Conservation (phyloP, 1,139 yeast genomes). For the Protomyces arabidopsidicola region DNA sequence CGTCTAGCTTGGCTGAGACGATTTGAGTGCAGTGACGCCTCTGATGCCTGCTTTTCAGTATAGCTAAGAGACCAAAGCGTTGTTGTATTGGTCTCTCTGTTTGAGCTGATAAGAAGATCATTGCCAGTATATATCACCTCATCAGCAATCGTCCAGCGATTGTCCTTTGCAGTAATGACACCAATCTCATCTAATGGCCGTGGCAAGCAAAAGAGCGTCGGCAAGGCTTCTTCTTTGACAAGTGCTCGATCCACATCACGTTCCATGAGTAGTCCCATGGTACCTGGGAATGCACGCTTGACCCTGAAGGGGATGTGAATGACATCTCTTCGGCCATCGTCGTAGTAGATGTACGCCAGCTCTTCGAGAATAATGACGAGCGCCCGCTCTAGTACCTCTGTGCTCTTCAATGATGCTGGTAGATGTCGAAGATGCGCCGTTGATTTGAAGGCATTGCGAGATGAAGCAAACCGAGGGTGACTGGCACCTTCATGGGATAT, state of each 20-base stretch:
- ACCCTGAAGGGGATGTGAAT: conserved; percentile 63
- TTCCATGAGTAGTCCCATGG: conserved; percentile 61
- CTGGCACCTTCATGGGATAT: neutral
- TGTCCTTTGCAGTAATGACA: conserved; percentile 60
- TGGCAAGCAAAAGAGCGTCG: conserved; percentile 56
- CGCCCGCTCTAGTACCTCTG: conserved; percentile 33
- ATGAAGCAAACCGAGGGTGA: neutral
- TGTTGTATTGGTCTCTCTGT: neutral
- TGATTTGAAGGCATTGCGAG: conserved; percentile 21
- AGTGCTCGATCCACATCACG: conserved; percentile 40
- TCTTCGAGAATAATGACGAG: conserved; percentile 37
- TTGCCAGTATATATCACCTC: conserved; percentile 42
- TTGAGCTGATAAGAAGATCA: conserved; percentile 27
- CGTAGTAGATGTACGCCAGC: conserved; percentile 47
- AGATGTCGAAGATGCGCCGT: conserved; percentile 3
- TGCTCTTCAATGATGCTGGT: neutral
- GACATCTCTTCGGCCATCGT: conserved; percentile 44
- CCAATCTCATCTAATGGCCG: conserved; percentile 71
- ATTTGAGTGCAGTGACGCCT: neutral
- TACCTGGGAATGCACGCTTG: conserved; percentile 54
- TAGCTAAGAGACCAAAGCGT: conserved; percentile 2
- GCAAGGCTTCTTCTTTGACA: conserved; percentile 26
- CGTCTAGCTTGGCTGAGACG: conserved; percentile 1
- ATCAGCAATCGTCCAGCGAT: conserved; percentile 52
- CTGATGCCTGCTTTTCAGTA: neutral